Conservation (phyloP, 2,329 filamentous ascomycete genomes). For the Trichoderma cornu-damae region DNA sequence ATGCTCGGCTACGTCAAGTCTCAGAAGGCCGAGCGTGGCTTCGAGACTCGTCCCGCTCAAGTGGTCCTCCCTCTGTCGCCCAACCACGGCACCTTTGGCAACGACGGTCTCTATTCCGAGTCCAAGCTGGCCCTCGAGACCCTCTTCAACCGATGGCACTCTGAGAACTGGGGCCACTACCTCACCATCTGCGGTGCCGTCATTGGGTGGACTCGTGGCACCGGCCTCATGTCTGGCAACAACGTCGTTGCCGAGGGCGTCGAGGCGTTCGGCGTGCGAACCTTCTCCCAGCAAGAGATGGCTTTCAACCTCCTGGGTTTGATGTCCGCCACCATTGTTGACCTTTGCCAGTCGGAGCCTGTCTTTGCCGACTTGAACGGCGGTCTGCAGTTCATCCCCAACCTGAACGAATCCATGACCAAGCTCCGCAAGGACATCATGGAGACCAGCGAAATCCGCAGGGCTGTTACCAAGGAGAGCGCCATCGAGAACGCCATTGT, state of each 20-base stretch:
- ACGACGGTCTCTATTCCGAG: slow-evolving; percentile 95
- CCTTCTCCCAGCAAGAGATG: slow-evolving; percentile 99
- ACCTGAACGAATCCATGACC: slow-evolving; percentile 91
- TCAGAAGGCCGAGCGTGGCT: slow-evolving; percentile 81
- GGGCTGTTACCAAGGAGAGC: slow-evolving; percentile 91
- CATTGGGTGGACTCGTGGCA: slow-evolving; percentile 98
- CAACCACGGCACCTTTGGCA: slow-evolving; percentile 97
- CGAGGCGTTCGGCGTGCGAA: slow-evolving; percentile 92
- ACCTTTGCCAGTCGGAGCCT: slow-evolving; percentile 91
- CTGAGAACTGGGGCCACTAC: slow-evolving; percentile 95
- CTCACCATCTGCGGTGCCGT: slow-evolving; percentile 97
- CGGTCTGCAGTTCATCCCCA: slow-evolving; percentile 93
- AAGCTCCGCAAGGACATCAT: slow-evolving; percentile 90
- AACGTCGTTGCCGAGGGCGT: slow-evolving; percentile 97
- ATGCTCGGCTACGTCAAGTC: slow-evolving; percentile 86
- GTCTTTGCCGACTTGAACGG: slow-evolving; percentile 97
- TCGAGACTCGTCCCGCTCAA: slow-evolving; percentile 92
- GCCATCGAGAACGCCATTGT: slow-evolving; percentile 95
- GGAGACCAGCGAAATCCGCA: slow-evolving; percentile 89
- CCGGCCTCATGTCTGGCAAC: slow-evolving; percentile 95
- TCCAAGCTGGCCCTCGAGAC: slow-evolving; percentile 97
- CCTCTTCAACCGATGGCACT: slow-evolving; percentile 97
- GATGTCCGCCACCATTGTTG: slow-evolving; percentile 89
- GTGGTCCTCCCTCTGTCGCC: slow-evolving; percentile 93
- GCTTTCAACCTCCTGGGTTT: slow-evolving; percentile 96